Base-by-base conservation (phyloP, 768 basidiomycete genomes). In the Kwoniella sp. region DNA sequence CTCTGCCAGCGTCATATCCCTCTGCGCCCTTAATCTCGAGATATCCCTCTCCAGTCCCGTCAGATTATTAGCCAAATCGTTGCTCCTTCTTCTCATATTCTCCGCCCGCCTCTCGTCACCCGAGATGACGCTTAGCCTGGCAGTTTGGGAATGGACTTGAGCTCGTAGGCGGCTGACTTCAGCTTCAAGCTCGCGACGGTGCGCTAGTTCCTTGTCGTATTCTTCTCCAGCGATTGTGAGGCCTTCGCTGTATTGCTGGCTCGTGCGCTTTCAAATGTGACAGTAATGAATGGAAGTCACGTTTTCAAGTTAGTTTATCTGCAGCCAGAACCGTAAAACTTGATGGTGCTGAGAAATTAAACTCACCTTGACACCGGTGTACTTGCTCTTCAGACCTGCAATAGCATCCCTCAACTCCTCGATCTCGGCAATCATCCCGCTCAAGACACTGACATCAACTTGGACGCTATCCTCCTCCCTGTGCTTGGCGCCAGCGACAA, bases 1-100 rank as follows among this genome's bases (percentile, higher is more conserved):
- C 79, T 99, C 95, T 0, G 93, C 93, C 63, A 97, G 81, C 12
- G 91, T 86, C 83, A 98, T 86, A 73, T 98, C 96, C 30, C 95
- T 85, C 79, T 99, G 91, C 0, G 88, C 91, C 75, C 87, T 89
- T 59, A 99, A 83, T 71, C 89, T 89, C 8, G 92, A 92, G 7
- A 98, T 83, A 74, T 95, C 90, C 52, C 86, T 86, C 82, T 94
- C 93, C 55, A 98, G 84, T 4, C 85, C 87, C 55, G 86, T 86
- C 47, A 99, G 83, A 70, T 85, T 91, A 65, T 87, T 86, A 63
- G 85, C 85, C 28, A 96, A 83, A 73, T 97, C 91, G 67, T 89
- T 87, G 4, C 89, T 87, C 58, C 91, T 79, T 67, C 92, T 86
- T 75, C 89, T 86, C 67, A 92, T 87, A 22, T 89, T 83, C 76